Evolutionary conservation across 2,329 filamentous ascomycete genomes (phyloP).

Genomic region (Pezizomycotina sp.): DNA sequence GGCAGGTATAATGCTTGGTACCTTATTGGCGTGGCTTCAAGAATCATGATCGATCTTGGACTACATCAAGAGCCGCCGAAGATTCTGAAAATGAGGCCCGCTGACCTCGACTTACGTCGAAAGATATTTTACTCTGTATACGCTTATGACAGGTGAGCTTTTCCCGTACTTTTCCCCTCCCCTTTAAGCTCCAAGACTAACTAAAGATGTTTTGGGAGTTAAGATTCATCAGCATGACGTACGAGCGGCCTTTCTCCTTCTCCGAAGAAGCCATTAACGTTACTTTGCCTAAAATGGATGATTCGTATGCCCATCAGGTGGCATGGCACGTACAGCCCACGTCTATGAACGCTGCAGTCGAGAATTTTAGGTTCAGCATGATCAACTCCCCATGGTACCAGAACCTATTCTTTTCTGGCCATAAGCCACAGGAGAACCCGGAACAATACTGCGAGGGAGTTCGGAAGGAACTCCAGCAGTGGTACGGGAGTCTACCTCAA

Average conservation of each 20-base stretch:
- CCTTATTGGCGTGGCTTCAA: slow-evolving; percentile 72
- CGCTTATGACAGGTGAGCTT: slow-evolving; percentile 58
- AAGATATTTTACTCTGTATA: slow-evolving; percentile 85
- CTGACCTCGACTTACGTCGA: slow-evolving; percentile 58
- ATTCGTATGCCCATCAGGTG: slow-evolving; percentile 32
- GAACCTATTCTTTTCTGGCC: slow-evolving; percentile 63
- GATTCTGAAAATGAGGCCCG: slow-evolving; percentile 49
- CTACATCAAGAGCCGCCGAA: slow-evolving; percentile 79
- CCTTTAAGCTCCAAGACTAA: neutral
- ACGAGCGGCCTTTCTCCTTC: slow-evolving; percentile 79
- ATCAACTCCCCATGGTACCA: slow-evolving; percentile 84
- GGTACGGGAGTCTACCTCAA: slow-evolving; percentile 60
- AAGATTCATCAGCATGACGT: slow-evolving; percentile 74
- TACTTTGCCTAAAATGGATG: slow-evolving; percentile 23
- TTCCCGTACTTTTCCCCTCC: slow-evolving; percentile 2
- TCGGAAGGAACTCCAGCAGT: slow-evolving; percentile 60
- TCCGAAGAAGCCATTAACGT: slow-evolving; percentile 78
- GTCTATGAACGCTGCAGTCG: slow-evolving; percentile 51
- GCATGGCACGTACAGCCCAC: slow-evolving; percentile 22
- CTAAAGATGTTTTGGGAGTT: neutral
- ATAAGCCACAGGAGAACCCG: slow-evolving; percentile 49
- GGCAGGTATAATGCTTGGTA: slow-evolving; percentile 90
- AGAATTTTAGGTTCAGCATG: slow-evolving; percentile 68
- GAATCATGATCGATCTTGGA: slow-evolving; percentile 75
- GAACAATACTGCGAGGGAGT: slow-evolving; percentile 58